Conservation (phyloP, 1,284 basidiomycete genomes). For the Fomitopsis pinicola region DNA sequence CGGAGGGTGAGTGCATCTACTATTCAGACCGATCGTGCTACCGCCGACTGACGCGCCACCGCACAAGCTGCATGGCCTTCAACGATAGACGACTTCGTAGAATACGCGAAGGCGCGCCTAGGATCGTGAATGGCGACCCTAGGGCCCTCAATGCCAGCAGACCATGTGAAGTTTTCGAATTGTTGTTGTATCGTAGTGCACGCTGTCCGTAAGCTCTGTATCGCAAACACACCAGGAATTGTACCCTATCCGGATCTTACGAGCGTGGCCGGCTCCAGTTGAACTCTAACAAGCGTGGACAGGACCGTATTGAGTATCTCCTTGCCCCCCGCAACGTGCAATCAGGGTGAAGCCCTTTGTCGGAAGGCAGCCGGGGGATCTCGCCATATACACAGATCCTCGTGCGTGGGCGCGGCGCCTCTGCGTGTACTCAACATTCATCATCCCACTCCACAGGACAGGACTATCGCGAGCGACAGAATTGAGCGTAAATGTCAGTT, state of each 20-base stretch:
- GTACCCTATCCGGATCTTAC: not conserved
- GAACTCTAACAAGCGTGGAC: not conserved
- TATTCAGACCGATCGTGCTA: not conserved
- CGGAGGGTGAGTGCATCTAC: conserved; percentile 59
- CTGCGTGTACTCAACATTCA: not conserved
- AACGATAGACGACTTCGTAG: conserved; percentile 86
- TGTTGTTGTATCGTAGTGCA: not conserved
- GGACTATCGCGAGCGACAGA: not conserved
- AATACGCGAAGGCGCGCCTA: conserved; percentile 49
- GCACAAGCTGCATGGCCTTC: conserved; percentile 81
- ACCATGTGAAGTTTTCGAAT: not conserved
- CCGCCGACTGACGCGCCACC: conserved; percentile 1
- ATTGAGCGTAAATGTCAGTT: not conserved
- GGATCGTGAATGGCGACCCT: not conserved
- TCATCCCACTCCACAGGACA: not conserved
- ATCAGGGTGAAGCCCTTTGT: not conserved
- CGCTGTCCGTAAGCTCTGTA: conserved; percentile 1
- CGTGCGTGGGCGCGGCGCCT: not conserved
- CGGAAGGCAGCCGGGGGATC: not conserved
- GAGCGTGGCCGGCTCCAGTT: not conserved
- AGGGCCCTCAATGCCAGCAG: not conserved
- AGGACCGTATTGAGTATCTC: not conserved
- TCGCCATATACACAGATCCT: not conserved
- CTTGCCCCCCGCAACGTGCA: not conserved
- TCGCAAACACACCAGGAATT: not conserved